A percentile compares a stretch with the other conserved stretches of the same genome.
Conservation (phyloP, 2,329 filamentous ascomycete genomes). For the Diaporthe helianthi region DNA sequence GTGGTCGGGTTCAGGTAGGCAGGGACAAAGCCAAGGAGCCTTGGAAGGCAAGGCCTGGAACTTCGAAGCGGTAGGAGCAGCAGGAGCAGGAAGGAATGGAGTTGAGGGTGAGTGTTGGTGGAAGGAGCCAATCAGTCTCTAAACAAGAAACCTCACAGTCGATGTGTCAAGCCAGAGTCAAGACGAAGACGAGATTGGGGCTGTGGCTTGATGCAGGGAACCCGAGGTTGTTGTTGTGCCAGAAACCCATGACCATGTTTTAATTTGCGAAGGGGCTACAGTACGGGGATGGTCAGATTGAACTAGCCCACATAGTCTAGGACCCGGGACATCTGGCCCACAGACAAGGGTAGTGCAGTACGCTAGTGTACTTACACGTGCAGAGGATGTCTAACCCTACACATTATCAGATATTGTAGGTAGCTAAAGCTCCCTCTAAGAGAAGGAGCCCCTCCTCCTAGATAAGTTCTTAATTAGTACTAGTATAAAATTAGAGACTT, state of each 20-base stretch:
- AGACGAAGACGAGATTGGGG: constrained; percentile 20
- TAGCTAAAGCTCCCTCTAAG: too few relatives aligned
- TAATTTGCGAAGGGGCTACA: constrained; percentile 21
- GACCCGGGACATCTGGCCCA: neutral
- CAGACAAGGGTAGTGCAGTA: constrained; percentile 3
- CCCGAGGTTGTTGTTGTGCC: neutral
- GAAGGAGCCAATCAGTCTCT: too few relatives aligned
- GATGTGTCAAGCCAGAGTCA: constrained; percentile 16
- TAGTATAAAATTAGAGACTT: too few relatives aligned
- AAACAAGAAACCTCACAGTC: neutral
- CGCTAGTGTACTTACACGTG: too few relatives aligned
- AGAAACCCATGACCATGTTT: neutral
- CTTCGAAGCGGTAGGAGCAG: neutral
- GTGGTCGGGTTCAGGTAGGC: neutral
- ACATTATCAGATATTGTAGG: too few relatives aligned
- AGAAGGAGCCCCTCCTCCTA: too few relatives aligned
- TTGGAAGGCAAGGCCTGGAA: neutral
- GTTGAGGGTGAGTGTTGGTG: neutral
- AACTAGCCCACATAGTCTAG: too few relatives aligned
- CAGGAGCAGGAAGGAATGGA: neutral
- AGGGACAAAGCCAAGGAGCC: constrained; percentile 6
- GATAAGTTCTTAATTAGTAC: too few relatives aligned
- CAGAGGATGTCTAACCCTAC: too few relatives aligned
- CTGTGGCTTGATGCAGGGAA: constrained; percentile 25
- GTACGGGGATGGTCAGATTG: constrained; percentile 1